These are phyloP conservation scores for Lophiotrema nucula DNA, from an alignment of 495 filamentous ascomycete species.

Conservation along the genomic window DNA sequence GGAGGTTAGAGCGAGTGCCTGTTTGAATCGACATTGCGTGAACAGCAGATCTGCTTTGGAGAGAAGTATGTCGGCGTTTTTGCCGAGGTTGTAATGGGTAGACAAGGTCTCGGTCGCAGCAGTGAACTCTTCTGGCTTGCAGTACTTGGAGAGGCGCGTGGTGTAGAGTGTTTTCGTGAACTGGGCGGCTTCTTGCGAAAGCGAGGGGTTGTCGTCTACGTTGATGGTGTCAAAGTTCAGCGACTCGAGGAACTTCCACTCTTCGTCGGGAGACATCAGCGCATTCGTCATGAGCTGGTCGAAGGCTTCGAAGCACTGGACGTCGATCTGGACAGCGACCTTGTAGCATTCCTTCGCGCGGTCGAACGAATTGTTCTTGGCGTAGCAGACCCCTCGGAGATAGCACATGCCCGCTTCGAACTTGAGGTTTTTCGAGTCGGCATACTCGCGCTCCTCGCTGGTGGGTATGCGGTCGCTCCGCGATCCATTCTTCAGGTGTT, in stretches of 20 bases:
- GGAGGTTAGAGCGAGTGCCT: slow-evolving; percentile 79
- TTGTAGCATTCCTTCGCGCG: slow-evolving; percentile 98
- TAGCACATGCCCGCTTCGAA: slow-evolving; percentile 98
- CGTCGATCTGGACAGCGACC: slow-evolving; percentile 92
- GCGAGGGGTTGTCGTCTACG: slow-evolving; percentile 53
- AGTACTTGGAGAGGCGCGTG: slow-evolving; percentile 93
- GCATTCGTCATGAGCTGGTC: slow-evolving; percentile 97
- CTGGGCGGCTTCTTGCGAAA: slow-evolving; percentile 75
- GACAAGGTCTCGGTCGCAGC: slow-evolving; percentile 86
- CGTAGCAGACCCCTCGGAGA: slow-evolving; percentile 87
- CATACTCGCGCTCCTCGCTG: slow-evolving; percentile 63
- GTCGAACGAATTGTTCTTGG: slow-evolving; percentile 97
- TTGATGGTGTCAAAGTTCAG: slow-evolving; percentile 84
- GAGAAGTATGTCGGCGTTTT: slow-evolving; percentile 88
- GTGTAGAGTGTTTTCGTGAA: slow-evolving; percentile 98
- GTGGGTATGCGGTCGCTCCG: slow-evolving; percentile 56
- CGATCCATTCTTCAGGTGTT: slow-evolving; percentile 47
- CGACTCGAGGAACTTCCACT: slow-evolving; percentile 87
- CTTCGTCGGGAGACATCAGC: slow-evolving; percentile 95
- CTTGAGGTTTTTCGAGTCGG: slow-evolving; percentile 68
- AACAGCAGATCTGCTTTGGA: slow-evolving; percentile 90
- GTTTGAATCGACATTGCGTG: slow-evolving; percentile 89
- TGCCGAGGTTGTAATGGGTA: slow-evolving; percentile 84
- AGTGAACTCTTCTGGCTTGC: slow-evolving; percentile 77
- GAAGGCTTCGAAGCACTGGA: slow-evolving; percentile 97